Percentiles rank a stretch among this genome's conserved stretches.
Evolutionary conservation across 2,329 filamentous ascomycete genomes (phyloP).

Genomic region (Pyrenophora teres): DNA sequence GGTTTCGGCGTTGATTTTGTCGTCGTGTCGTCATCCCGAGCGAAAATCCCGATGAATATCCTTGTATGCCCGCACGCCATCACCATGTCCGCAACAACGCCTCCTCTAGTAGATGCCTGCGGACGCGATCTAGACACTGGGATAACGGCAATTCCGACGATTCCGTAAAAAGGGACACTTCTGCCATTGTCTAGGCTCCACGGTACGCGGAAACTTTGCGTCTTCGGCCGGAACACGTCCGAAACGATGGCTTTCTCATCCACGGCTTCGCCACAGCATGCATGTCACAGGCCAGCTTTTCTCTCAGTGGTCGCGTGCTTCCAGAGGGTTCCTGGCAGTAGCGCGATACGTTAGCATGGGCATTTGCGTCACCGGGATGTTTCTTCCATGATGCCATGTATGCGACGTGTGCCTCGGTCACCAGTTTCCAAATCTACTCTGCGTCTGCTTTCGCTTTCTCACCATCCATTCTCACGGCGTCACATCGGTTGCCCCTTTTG

Average conservation of each 20-base stretch:
- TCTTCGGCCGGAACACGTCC: conserved; percentile 20
- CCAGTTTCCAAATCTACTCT: background rate
- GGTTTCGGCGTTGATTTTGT: background rate
- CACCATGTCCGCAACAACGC: background rate
- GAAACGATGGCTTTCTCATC: conserved; percentile 22
- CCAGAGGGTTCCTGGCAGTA: conserved; percentile 33
- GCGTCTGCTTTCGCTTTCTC: background rate
- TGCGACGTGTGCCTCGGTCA: conserved; percentile 2
- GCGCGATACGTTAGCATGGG: conserved; percentile 20
- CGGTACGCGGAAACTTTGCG: background rate
- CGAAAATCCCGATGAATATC: too few species aligned
- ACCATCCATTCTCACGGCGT: background rate
- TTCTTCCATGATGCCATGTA: conserved; percentile 8
- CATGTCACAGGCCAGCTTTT: conserved; percentile 21
- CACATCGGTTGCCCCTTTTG: background rate
- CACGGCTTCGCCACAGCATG: conserved; percentile 23
- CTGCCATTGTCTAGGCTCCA: background rate
- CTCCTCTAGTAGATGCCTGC: background rate
- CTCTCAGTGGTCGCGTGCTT: conserved; percentile 30
- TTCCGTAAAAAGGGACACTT: background rate
- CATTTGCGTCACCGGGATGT: conserved; percentile 33
- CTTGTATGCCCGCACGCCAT: background rate
- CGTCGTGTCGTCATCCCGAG: conserved; percentile 5
- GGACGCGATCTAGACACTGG: background rate
- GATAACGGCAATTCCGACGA: background rate